Conservation (phyloP, 805 yeast genomes). For the Metschnikowia aberdeeniae region DNA sequence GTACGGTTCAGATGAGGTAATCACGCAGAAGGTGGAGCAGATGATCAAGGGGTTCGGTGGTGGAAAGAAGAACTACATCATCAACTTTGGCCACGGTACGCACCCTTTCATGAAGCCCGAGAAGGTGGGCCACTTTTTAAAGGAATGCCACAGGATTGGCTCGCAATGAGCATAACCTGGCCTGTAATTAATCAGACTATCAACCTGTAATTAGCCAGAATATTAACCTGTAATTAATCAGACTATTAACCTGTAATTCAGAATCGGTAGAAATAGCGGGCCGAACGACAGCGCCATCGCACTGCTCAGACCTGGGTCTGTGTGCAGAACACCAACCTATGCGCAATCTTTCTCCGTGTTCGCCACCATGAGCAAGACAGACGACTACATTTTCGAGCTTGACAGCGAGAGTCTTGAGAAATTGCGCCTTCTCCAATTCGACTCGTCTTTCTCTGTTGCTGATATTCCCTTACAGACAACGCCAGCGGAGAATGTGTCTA, state of each 20-base stretch:
- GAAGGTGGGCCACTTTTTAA: conserved; percentile 74
- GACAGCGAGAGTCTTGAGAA: conserved; percentile 2
- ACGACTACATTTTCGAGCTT: conserved; percentile 11
- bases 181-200: not conserved
- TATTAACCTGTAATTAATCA: not conserved
- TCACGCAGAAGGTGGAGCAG: conserved; percentile 72
- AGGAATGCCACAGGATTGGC: conserved; percentile 84
- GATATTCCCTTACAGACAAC: not conserved
- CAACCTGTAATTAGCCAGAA: not conserved
- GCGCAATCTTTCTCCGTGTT: not conserved
- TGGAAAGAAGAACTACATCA: conserved; percentile 85
- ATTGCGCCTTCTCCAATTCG: conserved; percentile 14
- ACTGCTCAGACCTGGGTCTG: not conserved
- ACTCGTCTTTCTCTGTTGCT: conserved; percentile 7
- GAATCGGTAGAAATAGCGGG: no score
- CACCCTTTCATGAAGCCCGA: conserved; percentile 97
- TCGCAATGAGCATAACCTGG: conserved; percentile 25
- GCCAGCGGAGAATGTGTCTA: not conserved
- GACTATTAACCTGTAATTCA: no score
- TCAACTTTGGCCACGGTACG: conserved; percentile 97
- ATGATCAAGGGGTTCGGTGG: conserved; percentile 95
- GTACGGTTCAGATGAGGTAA: conserved; percentile 82
- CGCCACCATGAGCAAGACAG: conserved; percentile 7
- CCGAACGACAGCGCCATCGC: no score
- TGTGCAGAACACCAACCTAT: not conserved